Conservation (phyloP, 1,284 basidiomycete species). For the Trichosporon coremiiforme region DNA sequence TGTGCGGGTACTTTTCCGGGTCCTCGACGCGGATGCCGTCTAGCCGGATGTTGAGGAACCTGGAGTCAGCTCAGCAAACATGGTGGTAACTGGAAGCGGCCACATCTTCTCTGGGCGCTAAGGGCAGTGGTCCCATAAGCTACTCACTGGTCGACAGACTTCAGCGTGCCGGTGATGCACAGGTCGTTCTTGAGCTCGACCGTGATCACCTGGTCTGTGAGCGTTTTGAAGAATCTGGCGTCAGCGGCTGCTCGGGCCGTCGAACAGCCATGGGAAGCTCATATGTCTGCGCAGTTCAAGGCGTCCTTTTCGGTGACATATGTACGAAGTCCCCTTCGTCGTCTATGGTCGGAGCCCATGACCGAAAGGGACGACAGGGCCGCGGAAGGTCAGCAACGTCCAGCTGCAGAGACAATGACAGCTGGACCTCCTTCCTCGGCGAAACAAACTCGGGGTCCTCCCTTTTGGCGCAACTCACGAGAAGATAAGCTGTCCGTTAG, state of each 20-base stretch:
- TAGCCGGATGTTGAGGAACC: slow-evolving; percentile 95
- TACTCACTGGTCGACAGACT: slow-evolving; percentile 94
- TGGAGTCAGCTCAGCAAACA: slow-evolving; percentile 46
- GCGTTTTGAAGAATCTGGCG: slow-evolving; percentile 86
- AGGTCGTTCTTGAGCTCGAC: slow-evolving; percentile 99
- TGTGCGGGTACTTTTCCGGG: slow-evolving; percentile 91
- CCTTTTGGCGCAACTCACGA: neutral
- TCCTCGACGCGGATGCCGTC: slow-evolving; percentile 93
- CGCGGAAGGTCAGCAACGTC: no score
- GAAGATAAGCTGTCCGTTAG: slow-evolving; percentile 17
- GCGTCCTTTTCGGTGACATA: no score
- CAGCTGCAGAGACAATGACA: no score
- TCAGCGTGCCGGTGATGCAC: slow-evolving; percentile 91
- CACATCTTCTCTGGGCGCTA: no score
- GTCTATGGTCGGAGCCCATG: no score
- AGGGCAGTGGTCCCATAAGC: no score
- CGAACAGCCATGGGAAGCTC: no score
- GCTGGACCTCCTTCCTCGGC: no score
- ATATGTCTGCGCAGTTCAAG: no score
- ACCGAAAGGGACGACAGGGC: no score
- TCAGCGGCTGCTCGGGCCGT: slow-evolving; percentile 7
- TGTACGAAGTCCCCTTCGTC: no score
- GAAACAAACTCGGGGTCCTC: no score
- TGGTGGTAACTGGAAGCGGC: neutral
- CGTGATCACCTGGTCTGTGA: slow-evolving; percentile 94